Evolutionary conservation across 1,139 yeast genomes (phyloP), one percentile per base, ranked within the genome.

Genomic region (Protomyces inouyei): DNA sequence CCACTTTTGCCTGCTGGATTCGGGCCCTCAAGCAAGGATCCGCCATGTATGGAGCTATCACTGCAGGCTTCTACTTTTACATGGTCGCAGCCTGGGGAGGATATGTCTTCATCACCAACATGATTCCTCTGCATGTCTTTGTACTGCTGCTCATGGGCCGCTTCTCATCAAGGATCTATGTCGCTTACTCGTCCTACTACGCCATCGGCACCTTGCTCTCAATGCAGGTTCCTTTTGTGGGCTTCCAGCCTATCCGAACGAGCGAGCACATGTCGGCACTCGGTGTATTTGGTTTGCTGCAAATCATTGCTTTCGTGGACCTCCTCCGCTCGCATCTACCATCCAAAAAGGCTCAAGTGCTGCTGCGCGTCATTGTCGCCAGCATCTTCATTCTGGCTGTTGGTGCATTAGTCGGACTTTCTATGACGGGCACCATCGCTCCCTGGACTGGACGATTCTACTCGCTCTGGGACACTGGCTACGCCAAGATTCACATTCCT

Each of bases 391-490:
- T 78, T 12, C 71, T 88, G 48, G 96, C 97, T 64, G 74, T 90
- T 63, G 80, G 81, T 12, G 95, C 87, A 18, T 81, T 95, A 66
- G 82, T 89, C 64, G 85, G 83, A 8, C 85, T 95, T 72, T 93
- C 98, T 16, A 87, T 90, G 68, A 79, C 91, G 67, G 98, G 98
- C 18, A 85, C 87, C 77, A 93, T 95, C 76, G 98, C 98, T 55
- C 99, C 99, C 65, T 95, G 98, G 98, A 91, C 97, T 25, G 99
- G 99, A 70, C 87, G 99, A 77, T 95, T 95, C 80, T 95, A 95
- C 78, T 92, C 98, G 3, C 80, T 95, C 70, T 95, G 98, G 98
- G 98, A 95, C 76, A 93, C 98, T 3, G 88, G 83, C 74, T 95
- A 95, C 73, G 99, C 99, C 68, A 93, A 91, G 79, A 88, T 93